Conservation (phyloP, 805 yeast species). For the Candida koratica region DNA sequence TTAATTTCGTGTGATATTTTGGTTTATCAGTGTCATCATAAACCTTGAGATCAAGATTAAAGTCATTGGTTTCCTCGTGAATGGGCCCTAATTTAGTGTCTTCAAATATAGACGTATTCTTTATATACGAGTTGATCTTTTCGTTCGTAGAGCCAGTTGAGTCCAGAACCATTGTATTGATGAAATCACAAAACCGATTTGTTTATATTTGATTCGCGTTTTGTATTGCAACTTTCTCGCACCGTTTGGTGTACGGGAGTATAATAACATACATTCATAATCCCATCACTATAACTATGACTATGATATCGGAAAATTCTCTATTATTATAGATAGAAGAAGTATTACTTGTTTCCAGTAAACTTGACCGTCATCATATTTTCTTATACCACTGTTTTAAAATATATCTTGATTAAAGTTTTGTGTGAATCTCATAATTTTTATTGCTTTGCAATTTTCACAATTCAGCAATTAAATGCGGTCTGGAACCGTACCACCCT, state of each 20-base stretch:
- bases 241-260: neutral
- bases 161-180: conserved; percentile 8
- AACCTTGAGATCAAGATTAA: conserved; percentile 9
- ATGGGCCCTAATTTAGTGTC: conserved; percentile 7
- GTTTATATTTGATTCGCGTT: conserved; percentile 6
- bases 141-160: conserved; percentile 15
- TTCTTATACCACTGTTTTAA: too few species aligned
- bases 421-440: too few species aligned
- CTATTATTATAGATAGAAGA: too few species aligned
- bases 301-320: too few species aligned
- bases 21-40: conserved; percentile 3
- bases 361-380: too few species aligned
- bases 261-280: too few species aligned
- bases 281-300: too few species aligned
- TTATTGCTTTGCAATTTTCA: too few species aligned
- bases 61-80: conserved; percentile 10
- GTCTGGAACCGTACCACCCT: too few species aligned
- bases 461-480: too few species aligned
- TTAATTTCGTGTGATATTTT: conserved; percentile 29
- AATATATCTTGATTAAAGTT: too few species aligned
- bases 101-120: conserved; percentile 4
- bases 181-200: conserved; percentile 4
- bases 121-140: conserved; percentile 1
- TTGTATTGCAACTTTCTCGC: neutral
- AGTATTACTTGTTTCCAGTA: too few species aligned